Conservation (phyloP, 805 yeast species). For the Saccharomycopsis sp. region DNA sequence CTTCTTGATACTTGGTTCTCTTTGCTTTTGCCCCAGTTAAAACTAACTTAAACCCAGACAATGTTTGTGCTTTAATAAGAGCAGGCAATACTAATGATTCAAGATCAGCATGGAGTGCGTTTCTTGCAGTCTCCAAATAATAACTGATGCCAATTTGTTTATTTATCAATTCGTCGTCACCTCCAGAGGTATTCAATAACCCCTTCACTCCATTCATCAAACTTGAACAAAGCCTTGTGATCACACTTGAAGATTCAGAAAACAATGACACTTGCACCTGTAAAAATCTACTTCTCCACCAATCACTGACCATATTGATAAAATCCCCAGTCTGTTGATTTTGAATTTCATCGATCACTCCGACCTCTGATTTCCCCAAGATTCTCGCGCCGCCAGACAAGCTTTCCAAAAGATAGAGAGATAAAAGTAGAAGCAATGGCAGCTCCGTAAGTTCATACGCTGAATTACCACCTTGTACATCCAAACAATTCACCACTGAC, state of each 20-base stretch:
- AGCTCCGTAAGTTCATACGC: conserved; percentile 56
- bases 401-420: conserved; percentile 39
- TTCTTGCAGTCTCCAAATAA: conserved; percentile 63
- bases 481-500: conserved; percentile 37
- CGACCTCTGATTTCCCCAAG: conserved; percentile 18
- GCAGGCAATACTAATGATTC: conserved; percentile 55
- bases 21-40: conserved; percentile 86
- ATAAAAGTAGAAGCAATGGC: conserved; percentile 38
- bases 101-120: conserved; percentile 52
- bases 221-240: conserved; percentile 22
- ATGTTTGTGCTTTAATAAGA: conserved; percentile 46
- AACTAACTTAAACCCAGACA: conserved; percentile 55
- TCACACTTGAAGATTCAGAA: conserved; percentile 50
- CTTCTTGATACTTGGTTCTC: conserved; percentile 74
- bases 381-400: conserved; percentile 22
- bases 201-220: not conserved
- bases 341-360: conserved; percentile 21
- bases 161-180: conserved; percentile 29
- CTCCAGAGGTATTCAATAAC: not conserved
- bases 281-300: conserved; percentile 75
- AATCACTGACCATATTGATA: conserved; percentile 40
- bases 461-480: conserved; percentile 67
- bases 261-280: conserved; percentile 59
- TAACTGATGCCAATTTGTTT: conserved; percentile 39
- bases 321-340: conserved; percentile 23